Evolutionary conservation across 2,329 filamentous ascomycete species (phyloP).

Genomic region (Aschersonia sp.): DNA sequence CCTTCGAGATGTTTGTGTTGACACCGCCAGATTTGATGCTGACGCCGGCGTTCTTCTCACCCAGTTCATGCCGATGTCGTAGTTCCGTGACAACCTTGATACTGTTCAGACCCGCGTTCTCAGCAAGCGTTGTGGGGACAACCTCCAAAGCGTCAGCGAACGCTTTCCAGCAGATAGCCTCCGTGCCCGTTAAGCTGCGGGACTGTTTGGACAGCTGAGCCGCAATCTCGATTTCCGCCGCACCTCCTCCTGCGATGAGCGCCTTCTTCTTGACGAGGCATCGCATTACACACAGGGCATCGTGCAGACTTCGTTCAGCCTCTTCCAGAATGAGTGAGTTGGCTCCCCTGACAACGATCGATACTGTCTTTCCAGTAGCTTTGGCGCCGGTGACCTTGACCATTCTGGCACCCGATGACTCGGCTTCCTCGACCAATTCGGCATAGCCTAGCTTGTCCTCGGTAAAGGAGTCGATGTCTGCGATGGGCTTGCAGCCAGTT

Average conservation of each 20-base stretch:
- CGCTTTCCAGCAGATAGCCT: constrained; percentile 97
- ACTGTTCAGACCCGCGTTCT: constrained; percentile 94
- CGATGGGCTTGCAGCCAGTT: constrained; percentile 96
- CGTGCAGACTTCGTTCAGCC: constrained; percentile 90
- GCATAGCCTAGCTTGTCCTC: constrained; percentile 95
- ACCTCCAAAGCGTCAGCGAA: constrained; percentile 97
- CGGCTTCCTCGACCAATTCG: constrained; percentile 84
- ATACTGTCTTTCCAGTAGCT: constrained; percentile 73
- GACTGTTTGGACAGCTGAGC: constrained; percentile 72
- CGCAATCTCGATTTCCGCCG: constrained; percentile 91
- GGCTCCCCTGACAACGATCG: constrained; percentile 84
- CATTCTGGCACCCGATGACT: constrained; percentile 76
- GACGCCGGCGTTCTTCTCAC: constrained; percentile 90
- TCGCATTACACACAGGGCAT: constrained; percentile 92
- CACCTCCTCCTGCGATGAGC: constrained; percentile 92
- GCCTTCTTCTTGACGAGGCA: constrained; percentile 99
- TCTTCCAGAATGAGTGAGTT: constrained; percentile 92
- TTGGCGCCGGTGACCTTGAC: constrained; percentile 92
- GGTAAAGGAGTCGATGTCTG: constrained; percentile 94
- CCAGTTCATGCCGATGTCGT: constrained; percentile 84
- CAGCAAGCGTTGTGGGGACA: constrained; percentile 87
- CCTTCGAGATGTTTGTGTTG: constrained; percentile 90
- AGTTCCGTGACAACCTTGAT: constrained; percentile 98
- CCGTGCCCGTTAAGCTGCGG: constrained; percentile 73
- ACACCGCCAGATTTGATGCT: constrained; percentile 97